A percentile compares a stretch with the other conserved stretches of the same genome.
Evolutionary conservation across 2,329 filamentous ascomycete genomes (phyloP).

Genomic region (Trichoderma sp.): DNA sequence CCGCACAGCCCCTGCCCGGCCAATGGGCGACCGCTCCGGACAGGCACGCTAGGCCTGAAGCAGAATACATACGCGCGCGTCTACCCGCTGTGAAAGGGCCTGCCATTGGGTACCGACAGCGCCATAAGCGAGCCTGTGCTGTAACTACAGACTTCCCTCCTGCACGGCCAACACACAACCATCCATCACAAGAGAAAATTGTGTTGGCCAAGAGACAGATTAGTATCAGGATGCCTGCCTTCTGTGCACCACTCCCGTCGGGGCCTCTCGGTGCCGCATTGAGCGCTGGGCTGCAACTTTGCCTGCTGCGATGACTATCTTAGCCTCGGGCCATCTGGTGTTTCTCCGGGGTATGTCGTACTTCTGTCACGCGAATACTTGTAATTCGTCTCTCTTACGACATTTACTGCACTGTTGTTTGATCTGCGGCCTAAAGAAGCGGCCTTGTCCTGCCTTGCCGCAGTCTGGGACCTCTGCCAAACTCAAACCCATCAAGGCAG

Average conservation of each 20-base stretch:
- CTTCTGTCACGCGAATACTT: background rate
- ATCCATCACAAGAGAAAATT: background rate
- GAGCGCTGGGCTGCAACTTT: background rate
- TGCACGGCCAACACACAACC: conserved; percentile 33
- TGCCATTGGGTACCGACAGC: conserved; percentile 35
- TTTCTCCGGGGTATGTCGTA: background rate
- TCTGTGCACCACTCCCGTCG: background rate
- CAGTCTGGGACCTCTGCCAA: background rate
- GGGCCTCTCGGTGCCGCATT: background rate
- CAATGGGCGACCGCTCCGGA: conserved; percentile 34
- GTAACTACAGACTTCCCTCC: conserved; percentile 18
- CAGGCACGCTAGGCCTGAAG: conserved; percentile 23
- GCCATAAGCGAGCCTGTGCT: conserved; percentile 33
- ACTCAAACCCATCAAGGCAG: background rate
- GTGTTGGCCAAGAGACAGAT: too few relatives aligned
- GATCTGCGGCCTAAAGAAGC: background rate
- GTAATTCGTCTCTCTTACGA: background rate
- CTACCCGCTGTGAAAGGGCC: conserved; percentile 27
- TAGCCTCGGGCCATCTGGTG: background rate
- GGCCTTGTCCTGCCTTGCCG: conserved; percentile 8
- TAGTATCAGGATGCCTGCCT: background rate
- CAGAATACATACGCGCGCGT: conserved; percentile 35
- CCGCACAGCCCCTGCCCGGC: conserved; percentile 20
- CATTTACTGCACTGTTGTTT: background rate
- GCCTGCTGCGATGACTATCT: background rate